Base-by-base conservation (phyloP, 2,329 filamentous ascomycete genomes). In the Hysterium pulicare region DNA sequence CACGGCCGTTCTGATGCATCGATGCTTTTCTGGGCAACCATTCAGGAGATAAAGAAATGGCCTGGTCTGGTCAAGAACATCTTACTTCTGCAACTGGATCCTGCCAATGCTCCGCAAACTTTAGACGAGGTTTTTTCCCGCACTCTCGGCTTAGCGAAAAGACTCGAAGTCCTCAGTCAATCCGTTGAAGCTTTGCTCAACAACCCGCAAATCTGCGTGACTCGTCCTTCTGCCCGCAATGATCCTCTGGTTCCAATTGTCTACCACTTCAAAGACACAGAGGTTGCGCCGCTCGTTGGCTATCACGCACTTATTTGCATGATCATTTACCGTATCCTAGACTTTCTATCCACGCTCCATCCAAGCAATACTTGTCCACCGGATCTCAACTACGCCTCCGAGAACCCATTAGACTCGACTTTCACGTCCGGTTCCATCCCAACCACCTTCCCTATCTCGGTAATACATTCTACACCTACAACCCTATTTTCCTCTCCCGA, bases 181-280 rank as follows among this genome's bases (percentile, higher is more conserved):
- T 10, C 31, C 4, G 24, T 46, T 15, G 21, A 35, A 11, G 21
- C 17, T 13, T 15, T 21, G 4, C 36, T 46, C 2, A 20, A 15
- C 31, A 32, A 43, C 20, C 40, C 36, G 15, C 23, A 36, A 4
- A 30, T 43, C 24, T 44, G 34, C 31, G 31, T 34, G n/a, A 44
- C 21, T 5, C 15, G 21, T 13, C 41, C 28, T 13, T 31, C 44
- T 13, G 3, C n/a, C 15, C 9, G 6, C 9, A 16, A 3, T 17
- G 44, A 44, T 23, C 36, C 40, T 11, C 36, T 44, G 3, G 37
- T 44, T 10, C 41, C 41, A 13, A 5, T 44, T n/a, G 36, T 41
- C 4, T 44, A 33, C 30, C 24, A 41, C 8, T 44, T 44, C 28
- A 22, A 32, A 11, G 30, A 44, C 22, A 32, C 30, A 3, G 28